Base-by-base conservation (phyloP, 257 asterid genomes). In the Nicotiana otophora region DNA sequence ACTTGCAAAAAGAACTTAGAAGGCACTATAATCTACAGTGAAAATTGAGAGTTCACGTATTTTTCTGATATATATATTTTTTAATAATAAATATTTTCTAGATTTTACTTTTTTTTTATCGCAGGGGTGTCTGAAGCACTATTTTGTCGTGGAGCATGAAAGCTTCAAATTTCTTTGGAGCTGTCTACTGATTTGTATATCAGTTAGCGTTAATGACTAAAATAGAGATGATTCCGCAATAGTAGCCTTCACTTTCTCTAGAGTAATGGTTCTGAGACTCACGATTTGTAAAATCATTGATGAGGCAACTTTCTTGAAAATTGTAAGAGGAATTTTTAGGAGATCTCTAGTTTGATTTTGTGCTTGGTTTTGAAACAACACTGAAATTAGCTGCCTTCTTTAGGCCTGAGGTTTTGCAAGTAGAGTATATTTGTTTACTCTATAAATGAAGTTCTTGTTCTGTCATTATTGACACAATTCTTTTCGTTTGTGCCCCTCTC, bases 121-220 rank as follows among this genome's bases (percentile, higher is more conserved):
- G 2, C 80, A 46, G 28, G 34, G 80, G 42, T 48, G 62, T 74
- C 62, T 48, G 7, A 48, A 74, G 62, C 16, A 74, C 62, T 28
- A 48, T 48, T 14, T 51, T 26, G 42, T 48, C 26, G 16, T 48
- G 51, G 80, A 48, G 26, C 60, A 72, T 72, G 60, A 72, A 12
- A 70, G 57, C 78, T 70, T 70, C 58, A 39, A 68, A 68, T 39
- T 70, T 70, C 78, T 42, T 70, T 42, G 58, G 78, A 70, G 78
- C 55, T 42, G 20, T 70, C 60, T 70, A 42, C 58, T 70, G 36
- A 69, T 69, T n/a, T 19, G 58, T 70, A 57, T 23, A 42, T 42
- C 60, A 42, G 34, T 72, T 72, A 30, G 78, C 7, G 2, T 72
- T 42, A 72, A 20, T 72, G 78, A 42, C 60, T 72, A 72, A 72